Conservation (phyloP, 305 asterid genomes). For the Petunia hybrid region DNA sequence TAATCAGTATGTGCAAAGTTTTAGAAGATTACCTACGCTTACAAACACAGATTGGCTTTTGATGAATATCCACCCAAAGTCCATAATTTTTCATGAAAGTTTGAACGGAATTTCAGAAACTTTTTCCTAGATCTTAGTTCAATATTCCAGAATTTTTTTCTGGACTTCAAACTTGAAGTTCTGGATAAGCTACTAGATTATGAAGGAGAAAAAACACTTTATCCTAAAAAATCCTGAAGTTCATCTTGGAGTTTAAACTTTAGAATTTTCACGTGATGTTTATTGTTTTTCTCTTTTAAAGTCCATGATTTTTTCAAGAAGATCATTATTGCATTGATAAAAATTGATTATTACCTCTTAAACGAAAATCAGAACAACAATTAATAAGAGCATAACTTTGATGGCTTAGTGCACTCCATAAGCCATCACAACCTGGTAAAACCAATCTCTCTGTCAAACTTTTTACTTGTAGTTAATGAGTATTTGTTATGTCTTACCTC, state of each 20-base stretch:
- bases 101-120: not conserved
- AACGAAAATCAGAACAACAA: not conserved
- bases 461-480: too few species aligned
- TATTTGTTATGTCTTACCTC: too few species aligned
- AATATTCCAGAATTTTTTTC: not conserved
- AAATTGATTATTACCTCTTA: not conserved
- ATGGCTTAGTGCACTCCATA: constrained; percentile 33
- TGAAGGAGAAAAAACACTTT: too few species aligned
- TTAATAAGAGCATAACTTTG: not conserved
- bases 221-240: not conserved
- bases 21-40: too few species aligned
- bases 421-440: constrained; percentile 42
- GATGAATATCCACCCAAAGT: not conserved
- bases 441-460: not conserved
- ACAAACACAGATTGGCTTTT: not conserved
- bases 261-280: constrained; percentile 25
- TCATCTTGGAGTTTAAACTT: not conserved
- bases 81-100: not conserved
- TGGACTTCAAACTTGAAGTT: not conserved
- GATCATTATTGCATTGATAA: not conserved
- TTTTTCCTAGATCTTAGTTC: not conserved
- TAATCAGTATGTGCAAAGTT: not conserved
- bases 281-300: constrained; percentile 27
- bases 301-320: not conserved
- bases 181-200: constrained; percentile 25